Percentiles rank a stretch among this genome's conserved stretches.
These are phyloP conservation scores for Colletotrichum sp. DNA, from an alignment of 2,329 filamentous ascomycete genomes.

Conservation along the genomic window DNA sequence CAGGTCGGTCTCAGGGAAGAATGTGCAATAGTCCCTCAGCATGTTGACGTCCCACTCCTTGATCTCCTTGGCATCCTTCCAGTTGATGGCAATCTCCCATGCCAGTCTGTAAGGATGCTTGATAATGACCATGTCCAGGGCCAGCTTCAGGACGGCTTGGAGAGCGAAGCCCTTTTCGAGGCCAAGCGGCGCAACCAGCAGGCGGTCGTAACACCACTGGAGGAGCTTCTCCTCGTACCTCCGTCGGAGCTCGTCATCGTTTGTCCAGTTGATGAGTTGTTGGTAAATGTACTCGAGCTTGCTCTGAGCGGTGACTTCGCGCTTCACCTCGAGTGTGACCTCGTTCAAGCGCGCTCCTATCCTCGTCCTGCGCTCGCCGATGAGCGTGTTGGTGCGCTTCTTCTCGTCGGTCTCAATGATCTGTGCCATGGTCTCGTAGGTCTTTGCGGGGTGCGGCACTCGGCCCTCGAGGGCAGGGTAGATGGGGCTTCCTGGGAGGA, in stretches of 20 bases:
- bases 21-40: slow-evolving; percentile 78
- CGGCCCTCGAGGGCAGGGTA: slow-evolving; percentile 85
- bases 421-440: slow-evolving; percentile 82
- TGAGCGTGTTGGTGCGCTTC: slow-evolving; percentile 85
- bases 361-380: slow-evolving; percentile 85
- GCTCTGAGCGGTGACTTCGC: slow-evolving; percentile 79
- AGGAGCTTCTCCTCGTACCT: slow-evolving; percentile 91
- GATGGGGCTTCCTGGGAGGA: slow-evolving; percentile 80
- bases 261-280: slow-evolving; percentile 87
- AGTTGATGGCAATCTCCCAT: slow-evolving; percentile 91
- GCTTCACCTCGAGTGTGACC: slow-evolving; percentile 85
- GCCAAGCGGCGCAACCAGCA: slow-evolving; percentile 70
- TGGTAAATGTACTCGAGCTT: slow-evolving; percentile 81
- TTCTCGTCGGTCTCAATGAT: slow-evolving; percentile 87
- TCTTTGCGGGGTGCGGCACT: slow-evolving; percentile 77
- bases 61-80: slow-evolving; percentile 78
- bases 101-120: slow-evolving; percentile 88
- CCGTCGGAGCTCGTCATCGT: slow-evolving; percentile 82
- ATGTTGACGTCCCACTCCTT: slow-evolving; percentile 78
- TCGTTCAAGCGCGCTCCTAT: slow-evolving; percentile 83
- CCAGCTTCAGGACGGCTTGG: slow-evolving; percentile 74
- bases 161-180: slow-evolving; percentile 72
- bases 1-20: slow-evolving; percentile 86
- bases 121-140: slow-evolving; percentile 94
- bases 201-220: slow-evolving; percentile 77